Evolutionary conservation across 495 filamentous ascomycete species (phyloP).

Genomic region (Collariella sp.): DNA sequence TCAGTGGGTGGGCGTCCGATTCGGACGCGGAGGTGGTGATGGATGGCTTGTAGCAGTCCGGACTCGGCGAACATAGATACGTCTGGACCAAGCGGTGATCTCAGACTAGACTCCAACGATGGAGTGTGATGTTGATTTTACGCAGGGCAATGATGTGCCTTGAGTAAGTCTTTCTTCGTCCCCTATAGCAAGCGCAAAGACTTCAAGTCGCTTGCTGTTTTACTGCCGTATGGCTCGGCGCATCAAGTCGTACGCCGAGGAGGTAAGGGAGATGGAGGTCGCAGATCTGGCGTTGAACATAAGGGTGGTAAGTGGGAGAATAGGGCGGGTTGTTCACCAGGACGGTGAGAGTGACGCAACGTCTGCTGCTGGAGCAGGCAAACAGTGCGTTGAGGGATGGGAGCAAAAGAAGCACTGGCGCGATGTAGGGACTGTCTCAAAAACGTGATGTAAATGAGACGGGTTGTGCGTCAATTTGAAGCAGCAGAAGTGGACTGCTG

Average conservation of each 20-base stretch:
- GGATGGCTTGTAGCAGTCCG: background rate
- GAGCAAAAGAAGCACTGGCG: too few species aligned
- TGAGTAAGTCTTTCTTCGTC: constrained; percentile 47
- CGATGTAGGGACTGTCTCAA: too few species aligned
- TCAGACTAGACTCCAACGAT: background rate
- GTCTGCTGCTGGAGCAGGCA: background rate
- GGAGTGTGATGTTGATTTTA: background rate
- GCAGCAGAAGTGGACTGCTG: too few species aligned
- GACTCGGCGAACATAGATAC: background rate
- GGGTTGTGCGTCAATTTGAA: too few species aligned
- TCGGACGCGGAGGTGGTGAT: background rate
- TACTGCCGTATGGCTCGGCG: constrained; percentile 28
- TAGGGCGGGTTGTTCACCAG: background rate
- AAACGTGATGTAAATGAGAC: too few species aligned
- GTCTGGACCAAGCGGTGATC: background rate
- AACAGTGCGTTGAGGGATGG: background rate
- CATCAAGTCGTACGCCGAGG: constrained; percentile 25
- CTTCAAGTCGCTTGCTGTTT: constrained; percentile 48
- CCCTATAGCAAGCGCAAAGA: constrained; percentile 52
- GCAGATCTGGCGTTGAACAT: constrained; percentile 20
- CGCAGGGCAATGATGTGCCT: constrained; percentile 6
- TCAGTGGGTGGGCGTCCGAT: constrained; percentile 4
- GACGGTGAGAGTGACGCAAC: background rate
- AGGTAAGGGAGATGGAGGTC: constrained; percentile 12
- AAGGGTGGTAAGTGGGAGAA: background rate